phyloP scores from a whole-genome alignment of 306 rosid genomes.

The Rubus idaeus region DNA sequence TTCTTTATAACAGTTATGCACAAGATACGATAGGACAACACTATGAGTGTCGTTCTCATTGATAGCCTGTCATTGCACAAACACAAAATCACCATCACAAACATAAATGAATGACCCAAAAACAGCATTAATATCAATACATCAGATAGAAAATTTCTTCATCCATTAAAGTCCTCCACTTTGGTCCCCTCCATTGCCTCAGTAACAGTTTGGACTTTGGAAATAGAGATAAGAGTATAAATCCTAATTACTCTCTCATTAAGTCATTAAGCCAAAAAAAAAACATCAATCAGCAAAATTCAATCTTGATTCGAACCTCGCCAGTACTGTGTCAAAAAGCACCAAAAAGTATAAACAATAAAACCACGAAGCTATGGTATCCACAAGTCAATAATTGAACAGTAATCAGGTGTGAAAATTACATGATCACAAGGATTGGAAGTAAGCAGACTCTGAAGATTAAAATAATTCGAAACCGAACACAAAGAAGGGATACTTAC shows the following conservation, averaged over 20 bases:
- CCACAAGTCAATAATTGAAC: not conserved
- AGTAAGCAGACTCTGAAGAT: not conserved
- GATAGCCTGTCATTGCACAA: constrained; percentile 51
- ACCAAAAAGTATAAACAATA: not conserved
- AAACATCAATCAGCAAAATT: not conserved
- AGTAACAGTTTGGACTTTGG: too few species aligned
- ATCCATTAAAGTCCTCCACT: too few species aligned
- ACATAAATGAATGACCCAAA: not conserved
- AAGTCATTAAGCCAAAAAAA: not conserved
- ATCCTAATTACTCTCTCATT: not conserved
- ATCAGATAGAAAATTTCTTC: not conserved
- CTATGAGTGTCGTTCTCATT: constrained; percentile 62
- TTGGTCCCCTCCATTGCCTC: too few species aligned
- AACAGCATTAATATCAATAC: not conserved
- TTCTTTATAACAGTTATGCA: constrained; percentile 83
- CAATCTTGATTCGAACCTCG: not conserved
- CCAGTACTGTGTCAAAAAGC: not conserved
- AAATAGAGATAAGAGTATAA: not conserved
- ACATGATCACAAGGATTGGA: not conserved
- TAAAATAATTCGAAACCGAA: not conserved
- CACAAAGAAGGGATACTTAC: constrained; percentile 38
- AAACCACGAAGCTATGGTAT: not conserved
- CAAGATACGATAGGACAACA: constrained; percentile 76
- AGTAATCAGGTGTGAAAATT: not conserved
- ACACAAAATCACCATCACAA: constrained; percentile 13